A percentile compares a stretch with the other conserved stretches of the same genome.
Evolutionary conservation across 148 eudicot species (phyloP).

Genomic region (Chenopodium quinoa): DNA sequence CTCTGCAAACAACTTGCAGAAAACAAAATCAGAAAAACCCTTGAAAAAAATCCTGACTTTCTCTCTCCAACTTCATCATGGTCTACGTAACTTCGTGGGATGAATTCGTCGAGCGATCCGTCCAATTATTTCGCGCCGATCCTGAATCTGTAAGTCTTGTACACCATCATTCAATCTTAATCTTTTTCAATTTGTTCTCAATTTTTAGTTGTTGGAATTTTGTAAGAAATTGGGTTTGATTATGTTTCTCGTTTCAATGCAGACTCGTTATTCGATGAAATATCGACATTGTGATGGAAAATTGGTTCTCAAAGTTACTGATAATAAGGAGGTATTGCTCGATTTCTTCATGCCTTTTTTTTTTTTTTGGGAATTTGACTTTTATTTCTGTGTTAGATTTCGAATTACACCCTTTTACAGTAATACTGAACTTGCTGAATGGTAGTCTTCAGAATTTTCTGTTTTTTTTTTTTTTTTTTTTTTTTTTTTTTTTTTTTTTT

Average conservation of each 20-base stretch:
- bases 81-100: conserved; percentile 67
- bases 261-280: conserved; percentile 86
- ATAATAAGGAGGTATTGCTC: conserved; percentile 64
- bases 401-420: not conserved
- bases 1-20: not conserved
- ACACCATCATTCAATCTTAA: not conserved
- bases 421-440: not conserved
- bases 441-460: not conserved
- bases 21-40: not conserved
- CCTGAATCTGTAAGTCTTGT: conserved; percentile 53
- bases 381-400: not conserved
- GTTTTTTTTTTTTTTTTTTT: not conserved
- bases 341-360: not conserved
- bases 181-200: not conserved
- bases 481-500: not conserved
- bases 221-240: not conserved
- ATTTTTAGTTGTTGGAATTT: not conserved
- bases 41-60: not conserved
- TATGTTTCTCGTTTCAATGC: not conserved
- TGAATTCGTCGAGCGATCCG: conserved; percentile 74
- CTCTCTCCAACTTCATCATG: conserved; percentile 21
- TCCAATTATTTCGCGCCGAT: conserved; percentile 64
- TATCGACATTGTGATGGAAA: conserved; percentile 90
- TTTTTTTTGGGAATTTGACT: not conserved
- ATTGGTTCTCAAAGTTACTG: conserved; percentile 92